Base-by-base conservation (phyloP, 2,329 filamentous ascomycete genomes). In the Diaporthe sp. region DNA sequence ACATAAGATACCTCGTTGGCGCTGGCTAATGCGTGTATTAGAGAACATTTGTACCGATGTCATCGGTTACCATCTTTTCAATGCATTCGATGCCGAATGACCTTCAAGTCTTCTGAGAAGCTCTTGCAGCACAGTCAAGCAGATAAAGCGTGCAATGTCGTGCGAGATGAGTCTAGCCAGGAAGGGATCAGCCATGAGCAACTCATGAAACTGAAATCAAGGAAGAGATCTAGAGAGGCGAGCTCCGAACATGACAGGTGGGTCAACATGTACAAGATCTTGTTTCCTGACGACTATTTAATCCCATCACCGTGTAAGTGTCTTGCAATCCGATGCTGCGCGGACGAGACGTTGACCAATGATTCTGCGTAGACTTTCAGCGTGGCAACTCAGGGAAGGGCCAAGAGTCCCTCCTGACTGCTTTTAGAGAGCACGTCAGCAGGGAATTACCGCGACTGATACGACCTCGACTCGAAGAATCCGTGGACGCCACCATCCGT, bases 41-140 rank as follows among this genome's bases (percentile, higher is more conserved):
- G 67, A 19, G 49, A n/a, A 19, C 67, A 69, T 44, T 19, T 69
- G 10, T 69, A 69, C 13, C 67, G 67, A n/a, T 31, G 67, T 13
- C 67, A 69, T 44, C 34, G 1, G 2, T 22, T 55, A 13, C 67
- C 67, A 19, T 19, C 25, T n/a, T 69, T 69, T 25, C 37, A 39
- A 22, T 69, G 67, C 13, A 53, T 53, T 3, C 67, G 49, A 44
- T 69, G 67, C 15, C 28, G 34, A 0, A 37, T 13, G 67, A 8
- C 6, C 1, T 69, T 57, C 7, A n/a, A 31, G 2, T 53, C 31
- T 4, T 69, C 65, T 1, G 67, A 69, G 7, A 3, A 10, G 6
- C n/a, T 69, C 2, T 8, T 12, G 2, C 31, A 34, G n/a, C 67
- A 69, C 22, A 69, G 67, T 17, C n/a, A 17, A 44, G 49, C 67